Conservation (phyloP, 768 basidiomycete species). For the Galerina sulciceps region DNA sequence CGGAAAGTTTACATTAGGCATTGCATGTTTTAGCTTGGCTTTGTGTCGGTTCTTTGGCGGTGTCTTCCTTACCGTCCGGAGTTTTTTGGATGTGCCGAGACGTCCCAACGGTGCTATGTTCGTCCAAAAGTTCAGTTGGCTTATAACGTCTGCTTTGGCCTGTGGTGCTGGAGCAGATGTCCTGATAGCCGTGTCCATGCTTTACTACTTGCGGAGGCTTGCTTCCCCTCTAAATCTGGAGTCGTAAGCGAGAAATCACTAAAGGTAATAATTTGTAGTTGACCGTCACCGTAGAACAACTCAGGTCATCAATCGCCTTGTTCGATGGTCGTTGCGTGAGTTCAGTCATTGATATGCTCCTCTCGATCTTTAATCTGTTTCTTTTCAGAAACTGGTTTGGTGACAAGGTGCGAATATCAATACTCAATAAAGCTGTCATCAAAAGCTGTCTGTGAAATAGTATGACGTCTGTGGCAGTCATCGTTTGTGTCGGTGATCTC, state of each 20-base stretch:
- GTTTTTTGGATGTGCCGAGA: conserved; percentile 17
- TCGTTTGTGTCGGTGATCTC: conserved; percentile 10
- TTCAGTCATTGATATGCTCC: not conserved
- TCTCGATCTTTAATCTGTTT: not conserved
- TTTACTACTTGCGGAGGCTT: conserved; percentile 9
- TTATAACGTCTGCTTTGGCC: conserved; percentile 17
- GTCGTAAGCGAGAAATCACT: conserved; percentile 2
- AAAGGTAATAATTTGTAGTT: not conserved
- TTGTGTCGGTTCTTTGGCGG: conserved; percentile 18
- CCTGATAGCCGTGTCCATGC: conserved; percentile 14
- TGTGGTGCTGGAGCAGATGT: conserved; percentile 16
- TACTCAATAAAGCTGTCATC: not conserved
- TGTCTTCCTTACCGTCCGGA: conserved; percentile 1
- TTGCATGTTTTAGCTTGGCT: conserved; percentile 7
- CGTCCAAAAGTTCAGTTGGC: conserved; percentile 14
- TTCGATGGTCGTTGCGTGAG: conserved; percentile 21
- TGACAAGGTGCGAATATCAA: conserved; percentile 7
- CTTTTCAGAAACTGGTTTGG: conserved; percentile 16
- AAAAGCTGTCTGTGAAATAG: not conserved
- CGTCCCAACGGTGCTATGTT: conserved; percentile 12
- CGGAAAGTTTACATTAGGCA: not conserved
- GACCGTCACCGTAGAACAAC: conserved; percentile 5
- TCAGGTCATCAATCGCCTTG: conserved; percentile 15
- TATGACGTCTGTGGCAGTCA: conserved; percentile 12
- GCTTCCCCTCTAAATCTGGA: conserved; percentile 9